Conservation (phyloP, 345 rosid species). For the Euclidium syriacum region DNA sequence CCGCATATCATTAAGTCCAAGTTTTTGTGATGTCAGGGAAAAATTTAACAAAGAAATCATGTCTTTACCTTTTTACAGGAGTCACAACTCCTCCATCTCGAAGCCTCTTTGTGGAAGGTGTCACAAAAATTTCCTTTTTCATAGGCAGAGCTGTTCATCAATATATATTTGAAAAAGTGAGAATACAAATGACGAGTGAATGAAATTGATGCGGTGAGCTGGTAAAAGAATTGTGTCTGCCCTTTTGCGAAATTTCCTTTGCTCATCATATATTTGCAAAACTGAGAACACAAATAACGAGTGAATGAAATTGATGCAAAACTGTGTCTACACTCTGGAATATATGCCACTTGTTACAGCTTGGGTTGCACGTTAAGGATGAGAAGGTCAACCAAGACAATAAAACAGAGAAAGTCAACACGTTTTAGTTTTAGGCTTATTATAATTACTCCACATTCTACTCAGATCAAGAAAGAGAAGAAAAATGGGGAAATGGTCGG, state of each 20-base stretch:
- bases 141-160: constrained; percentile 46
- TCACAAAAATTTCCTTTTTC: constrained; percentile 86
- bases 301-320: background rate
- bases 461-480: background rate
- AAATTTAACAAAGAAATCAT: background rate
- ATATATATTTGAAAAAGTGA: background rate
- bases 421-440: background rate
- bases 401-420: constrained; percentile 4
- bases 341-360: background rate
- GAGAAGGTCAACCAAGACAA: background rate
- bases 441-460: background rate
- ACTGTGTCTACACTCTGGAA: background rate
- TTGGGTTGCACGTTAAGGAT: background rate
- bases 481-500: constrained; percentile 28
- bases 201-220: background rate
- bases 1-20: too few species aligned
- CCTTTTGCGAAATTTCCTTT: constrained; percentile 79
- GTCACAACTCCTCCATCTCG: constrained; percentile 94
- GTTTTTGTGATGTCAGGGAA: background rate
- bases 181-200: background rate
- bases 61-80: constrained; percentile 81
- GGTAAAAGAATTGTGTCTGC: background rate
- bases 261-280: background rate
- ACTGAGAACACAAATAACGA: background rate
- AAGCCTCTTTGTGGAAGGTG: constrained; percentile 55